Evolutionary conservation across 352 stramenopile genomes (phyloP).

Genomic region (Globisporangium echinulatum): DNA sequence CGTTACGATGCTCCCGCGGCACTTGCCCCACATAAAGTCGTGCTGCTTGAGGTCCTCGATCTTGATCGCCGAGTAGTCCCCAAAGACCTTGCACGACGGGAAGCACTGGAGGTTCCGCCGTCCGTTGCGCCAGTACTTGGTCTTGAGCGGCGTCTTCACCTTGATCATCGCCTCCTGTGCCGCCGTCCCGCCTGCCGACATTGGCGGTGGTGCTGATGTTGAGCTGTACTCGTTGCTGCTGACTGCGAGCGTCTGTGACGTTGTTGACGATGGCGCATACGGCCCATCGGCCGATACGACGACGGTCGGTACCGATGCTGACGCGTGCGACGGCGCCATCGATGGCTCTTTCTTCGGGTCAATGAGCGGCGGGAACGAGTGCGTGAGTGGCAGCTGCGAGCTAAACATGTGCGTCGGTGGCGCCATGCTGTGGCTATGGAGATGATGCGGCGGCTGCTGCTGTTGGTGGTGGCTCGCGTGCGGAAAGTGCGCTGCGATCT

Average conservation of each 20-base stretch:
- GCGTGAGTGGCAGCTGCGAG: slow-evolving; percentile 21
- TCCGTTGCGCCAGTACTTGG: slow-evolving; percentile 88
- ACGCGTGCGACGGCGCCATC: neutral
- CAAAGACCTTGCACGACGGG: slow-evolving; percentile 85
- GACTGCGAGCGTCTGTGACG: neutral
- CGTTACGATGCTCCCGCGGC: slow-evolving; percentile 70
- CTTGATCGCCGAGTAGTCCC: slow-evolving; percentile 87
- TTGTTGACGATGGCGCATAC: slow-evolving; percentile 11
- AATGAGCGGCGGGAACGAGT: slow-evolving; percentile 56
- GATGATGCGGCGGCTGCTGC: neutral
- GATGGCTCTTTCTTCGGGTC: slow-evolving; percentile 38
- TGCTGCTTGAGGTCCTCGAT: slow-evolving; percentile 86
- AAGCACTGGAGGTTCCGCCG: slow-evolving; percentile 89
- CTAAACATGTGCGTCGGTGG: slow-evolving; percentile 19
- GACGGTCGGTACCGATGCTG: neutral
- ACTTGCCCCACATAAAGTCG: slow-evolving; percentile 90
- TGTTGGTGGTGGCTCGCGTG: slow-evolving; percentile 15
- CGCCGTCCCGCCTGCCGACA: slow-evolving; percentile 5
- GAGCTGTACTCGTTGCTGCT: slow-evolving; percentile 8
- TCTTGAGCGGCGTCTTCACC: slow-evolving; percentile 78
- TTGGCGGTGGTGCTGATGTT: no score
- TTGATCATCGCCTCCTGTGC: slow-evolving; percentile 82
- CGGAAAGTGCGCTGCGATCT: slow-evolving; percentile 35
- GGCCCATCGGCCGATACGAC: slow-evolving; percentile 21
- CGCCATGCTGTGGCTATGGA: slow-evolving; percentile 5